These are phyloP conservation scores for Plasmodium vivax DNA, from an alignment of 169 alveolate genomes.

Conservation along the genomic window DNA sequence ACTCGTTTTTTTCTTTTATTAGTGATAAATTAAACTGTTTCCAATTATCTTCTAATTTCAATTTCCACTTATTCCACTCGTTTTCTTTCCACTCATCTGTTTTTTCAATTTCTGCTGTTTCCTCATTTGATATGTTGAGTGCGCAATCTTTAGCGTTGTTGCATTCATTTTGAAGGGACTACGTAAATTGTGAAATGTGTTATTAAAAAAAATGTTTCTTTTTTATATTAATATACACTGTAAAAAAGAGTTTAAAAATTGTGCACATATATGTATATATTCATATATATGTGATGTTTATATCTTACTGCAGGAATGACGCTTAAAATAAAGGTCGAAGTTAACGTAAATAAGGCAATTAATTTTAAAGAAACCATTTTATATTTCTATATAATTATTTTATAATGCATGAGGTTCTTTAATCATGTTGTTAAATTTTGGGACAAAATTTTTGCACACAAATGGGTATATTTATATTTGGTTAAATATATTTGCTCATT, in stretches of 20 bases:
- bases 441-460: neutral
- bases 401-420: neutral
- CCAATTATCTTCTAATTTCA: neutral
- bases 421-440: neutral
- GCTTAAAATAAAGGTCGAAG: neutral
- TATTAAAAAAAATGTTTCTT: neutral
- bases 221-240: neutral
- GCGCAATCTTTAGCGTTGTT: neutral
- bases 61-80: slow-evolving; percentile 15
- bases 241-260: neutral
- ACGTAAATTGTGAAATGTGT: neutral
- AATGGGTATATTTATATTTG: neutral
- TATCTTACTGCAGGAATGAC: neutral
- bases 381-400: neutral
- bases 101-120: neutral
- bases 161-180: neutral
- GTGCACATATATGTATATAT: neutral
- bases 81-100: neutral
- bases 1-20: neutral
- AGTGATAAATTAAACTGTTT: neutral
- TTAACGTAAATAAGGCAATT: neutral
- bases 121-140: neutral
- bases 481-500: neutral
- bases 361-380: neutral
- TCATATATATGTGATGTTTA: neutral